A percentile compares a stretch with the other conserved stretches of the same genome.
Conservation (phyloP, 768 basidiomycete species). For the Kwoniella dendrophila region DNA sequence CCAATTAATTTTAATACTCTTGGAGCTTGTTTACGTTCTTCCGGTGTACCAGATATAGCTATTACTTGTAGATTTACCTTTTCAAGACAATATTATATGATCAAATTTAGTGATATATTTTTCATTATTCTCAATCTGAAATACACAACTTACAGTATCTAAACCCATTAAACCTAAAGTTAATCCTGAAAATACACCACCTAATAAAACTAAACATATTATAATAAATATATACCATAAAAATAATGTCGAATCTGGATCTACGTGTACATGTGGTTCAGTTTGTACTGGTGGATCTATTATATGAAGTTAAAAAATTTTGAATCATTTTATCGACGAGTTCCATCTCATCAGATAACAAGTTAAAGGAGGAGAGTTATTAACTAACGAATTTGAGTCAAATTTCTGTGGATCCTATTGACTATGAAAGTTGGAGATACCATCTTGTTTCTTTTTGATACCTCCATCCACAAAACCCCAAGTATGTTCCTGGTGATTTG, state of each 20-base stretch:
- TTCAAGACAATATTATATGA: background rate
- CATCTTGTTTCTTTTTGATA: no score
- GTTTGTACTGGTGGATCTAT: constrained; percentile 14
- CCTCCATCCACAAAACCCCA: no score
- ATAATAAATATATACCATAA: constrained; percentile 42
- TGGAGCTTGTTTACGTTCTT: constrained; percentile 38
- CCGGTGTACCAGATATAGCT: constrained; percentile 39
- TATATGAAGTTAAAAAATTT: background rate
- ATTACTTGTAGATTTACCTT: constrained; percentile 52
- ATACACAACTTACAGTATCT: constrained; percentile 32
- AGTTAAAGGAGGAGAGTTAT: no score
- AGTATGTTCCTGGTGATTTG: no score
- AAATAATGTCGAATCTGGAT: constrained; percentile 37
- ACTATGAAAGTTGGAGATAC: no score
- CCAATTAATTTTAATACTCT: constrained; percentile 39
- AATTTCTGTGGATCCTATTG: no score
- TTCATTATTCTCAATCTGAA: no score
- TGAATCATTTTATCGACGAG: no score
- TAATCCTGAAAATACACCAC: constrained; percentile 44
- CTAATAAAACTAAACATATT: constrained; percentile 35
- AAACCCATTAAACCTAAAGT: constrained; percentile 48
- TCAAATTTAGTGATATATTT: background rate
- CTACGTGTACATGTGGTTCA: constrained; percentile 43
- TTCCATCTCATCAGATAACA: no score
- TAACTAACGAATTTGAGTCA: no score